These are phyloP conservation scores for Tetrapisispora namnaoensis DNA, from an alignment of 805 yeast genomes.

Conservation along the genomic window DNA sequence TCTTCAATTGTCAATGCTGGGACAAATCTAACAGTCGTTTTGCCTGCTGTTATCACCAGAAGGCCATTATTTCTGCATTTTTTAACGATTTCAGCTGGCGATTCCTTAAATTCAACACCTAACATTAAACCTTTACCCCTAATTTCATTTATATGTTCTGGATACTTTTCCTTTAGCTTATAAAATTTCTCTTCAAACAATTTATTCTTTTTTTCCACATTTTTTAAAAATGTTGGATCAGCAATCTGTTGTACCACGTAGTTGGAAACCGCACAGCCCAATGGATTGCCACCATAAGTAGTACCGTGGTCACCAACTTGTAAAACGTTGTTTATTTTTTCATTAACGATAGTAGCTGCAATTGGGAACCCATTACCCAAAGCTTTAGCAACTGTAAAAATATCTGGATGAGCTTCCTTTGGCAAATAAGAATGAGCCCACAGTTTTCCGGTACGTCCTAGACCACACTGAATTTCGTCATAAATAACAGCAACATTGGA, in stretches of 20 bases:
- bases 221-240: constrained; percentile 44
- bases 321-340: constrained; percentile 59
- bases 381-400: constrained; percentile 90
- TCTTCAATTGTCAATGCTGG: constrained; percentile 84
- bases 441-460: constrained; percentile 82
- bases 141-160: constrained; percentile 52
- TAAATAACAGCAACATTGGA: constrained; percentile 70
- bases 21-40: constrained; percentile 79
- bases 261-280: constrained; percentile 72
- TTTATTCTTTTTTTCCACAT: constrained; percentile 53
- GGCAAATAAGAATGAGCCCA: constrained; percentile 87
- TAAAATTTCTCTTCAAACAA: constrained; percentile 43
- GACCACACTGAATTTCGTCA: constrained; percentile 96
- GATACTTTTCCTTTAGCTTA: constrained; percentile 44
- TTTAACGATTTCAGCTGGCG: constrained; percentile 52
- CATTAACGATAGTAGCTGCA: constrained; percentile 85
- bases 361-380: constrained; percentile 95
- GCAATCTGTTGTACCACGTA: constrained; percentile 66
- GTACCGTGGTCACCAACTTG: constrained; percentile 96
- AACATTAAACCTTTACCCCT: constrained; percentile 86
- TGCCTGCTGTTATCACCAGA: constrained; percentile 83
- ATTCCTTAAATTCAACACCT: constrained; percentile 66
- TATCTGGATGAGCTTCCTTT: constrained; percentile 83
- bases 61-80: constrained; percentile 73
- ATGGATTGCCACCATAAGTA: constrained; percentile 94